Conservation (phyloP, 495 filamentous ascomycete species). For the Aspergillus saccharolyticus region DNA sequence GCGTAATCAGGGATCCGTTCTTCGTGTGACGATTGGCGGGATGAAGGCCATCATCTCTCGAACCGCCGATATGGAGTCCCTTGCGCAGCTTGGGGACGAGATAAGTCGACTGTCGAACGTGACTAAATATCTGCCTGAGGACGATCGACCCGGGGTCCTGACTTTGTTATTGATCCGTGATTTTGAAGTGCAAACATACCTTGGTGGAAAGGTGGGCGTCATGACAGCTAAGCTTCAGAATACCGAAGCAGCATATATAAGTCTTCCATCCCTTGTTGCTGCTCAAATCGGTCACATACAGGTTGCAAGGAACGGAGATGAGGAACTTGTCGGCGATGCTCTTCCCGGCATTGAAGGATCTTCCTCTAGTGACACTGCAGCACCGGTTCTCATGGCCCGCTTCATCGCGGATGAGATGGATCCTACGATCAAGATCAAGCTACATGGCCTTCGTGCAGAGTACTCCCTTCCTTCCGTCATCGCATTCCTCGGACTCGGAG, state of each 20-base stretch:
- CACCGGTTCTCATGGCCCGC: conserved; percentile 69
- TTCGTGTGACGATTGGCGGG: conserved; percentile 61
- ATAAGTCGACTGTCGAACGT: conserved; percentile 77
- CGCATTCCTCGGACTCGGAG: conserved; percentile 64
- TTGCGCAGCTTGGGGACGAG: conserved; percentile 72
- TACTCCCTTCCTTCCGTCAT: conserved; percentile 80
- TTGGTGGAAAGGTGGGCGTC: conserved; percentile 61
- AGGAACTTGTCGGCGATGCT: conserved; percentile 62
- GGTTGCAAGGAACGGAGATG: conserved; percentile 57
- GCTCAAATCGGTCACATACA: conserved; percentile 58
- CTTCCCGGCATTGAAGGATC: conserved; percentile 23
- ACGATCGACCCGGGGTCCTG: conserved; percentile 86
- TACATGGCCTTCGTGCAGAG: conserved; percentile 75
- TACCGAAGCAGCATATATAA: conserved; percentile 75
- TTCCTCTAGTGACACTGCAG: conserved; percentile 18
- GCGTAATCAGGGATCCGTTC: conserved; percentile 79
- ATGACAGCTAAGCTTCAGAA: conserved; percentile 53
- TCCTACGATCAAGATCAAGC: conserved; percentile 78
- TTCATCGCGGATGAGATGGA: conserved; percentile 93
- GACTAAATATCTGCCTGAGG: conserved; percentile 91
- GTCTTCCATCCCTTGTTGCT: conserved; percentile 74
- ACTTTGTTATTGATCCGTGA: conserved; percentile 64
- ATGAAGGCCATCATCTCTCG: conserved; percentile 54
- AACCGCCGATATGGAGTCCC: conserved; percentile 53
- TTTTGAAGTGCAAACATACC: conserved; percentile 50